These are phyloP conservation scores for Exophiala mesophila DNA, from an alignment of 2,329 filamentous ascomycete genomes.

Conservation along the genomic window DNA sequence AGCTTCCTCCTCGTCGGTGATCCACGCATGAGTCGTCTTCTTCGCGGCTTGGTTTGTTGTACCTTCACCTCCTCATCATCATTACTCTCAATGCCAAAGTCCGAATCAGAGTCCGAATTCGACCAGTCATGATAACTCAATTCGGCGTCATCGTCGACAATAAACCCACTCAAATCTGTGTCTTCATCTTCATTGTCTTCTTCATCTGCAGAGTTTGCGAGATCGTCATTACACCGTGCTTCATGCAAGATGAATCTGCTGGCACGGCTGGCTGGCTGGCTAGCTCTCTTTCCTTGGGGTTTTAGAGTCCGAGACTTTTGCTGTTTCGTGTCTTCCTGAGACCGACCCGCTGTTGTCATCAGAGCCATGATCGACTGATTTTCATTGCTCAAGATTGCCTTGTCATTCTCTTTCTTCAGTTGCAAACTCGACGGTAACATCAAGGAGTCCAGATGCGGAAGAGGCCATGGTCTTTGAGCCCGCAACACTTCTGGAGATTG, in stretches of 20 bases:
- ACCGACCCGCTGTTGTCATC: conserved; percentile 10
- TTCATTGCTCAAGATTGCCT: not conserved
- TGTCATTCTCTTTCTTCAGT: too few relatives aligned
- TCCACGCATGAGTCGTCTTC: conserved; percentile 16
- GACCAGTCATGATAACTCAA: conserved; percentile 24
- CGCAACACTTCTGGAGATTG: too few relatives aligned
- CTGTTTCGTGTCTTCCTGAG: conserved; percentile 1
- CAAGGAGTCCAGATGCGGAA: conserved; percentile 33
- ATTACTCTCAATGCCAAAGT: too few relatives aligned
- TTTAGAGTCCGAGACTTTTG: not conserved
- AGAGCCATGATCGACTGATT: conserved; percentile 19
- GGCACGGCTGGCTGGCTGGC: conserved; percentile 3
- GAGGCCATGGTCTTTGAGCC: conserved; percentile 31
- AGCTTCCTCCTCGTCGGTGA: conserved; percentile 11
- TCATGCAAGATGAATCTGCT: conserved; percentile 25
- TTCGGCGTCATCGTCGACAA: conserved; percentile 28
- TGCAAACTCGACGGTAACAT: too few relatives aligned
- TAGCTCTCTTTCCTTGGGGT: not conserved
- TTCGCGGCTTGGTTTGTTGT: conserved; percentile 2
- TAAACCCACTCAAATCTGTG: conserved; percentile 28
- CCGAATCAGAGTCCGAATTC: conserved; percentile 7
- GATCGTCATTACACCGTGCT: conserved; percentile 24
- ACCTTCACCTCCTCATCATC: conserved; percentile 9
- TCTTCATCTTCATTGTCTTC: conserved; percentile 26
- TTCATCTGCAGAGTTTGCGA: conserved; percentile 22